Conservation (phyloP, 2,329 filamentous ascomycete genomes). For the Calycina herbarum region DNA sequence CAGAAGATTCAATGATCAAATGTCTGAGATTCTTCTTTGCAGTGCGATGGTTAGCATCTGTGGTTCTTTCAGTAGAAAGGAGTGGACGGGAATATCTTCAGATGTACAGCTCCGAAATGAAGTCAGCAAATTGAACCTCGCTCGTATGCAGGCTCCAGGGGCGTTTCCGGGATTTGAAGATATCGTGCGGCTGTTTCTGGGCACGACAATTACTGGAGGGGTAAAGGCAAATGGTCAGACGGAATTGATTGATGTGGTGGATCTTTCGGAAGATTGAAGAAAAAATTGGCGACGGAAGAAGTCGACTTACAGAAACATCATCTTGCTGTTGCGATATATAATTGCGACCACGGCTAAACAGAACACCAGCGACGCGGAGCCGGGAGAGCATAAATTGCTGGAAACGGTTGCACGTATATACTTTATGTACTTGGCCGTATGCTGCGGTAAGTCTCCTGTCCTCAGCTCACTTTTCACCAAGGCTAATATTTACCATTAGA, state of each 20-base stretch:
- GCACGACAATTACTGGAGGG: neutral
- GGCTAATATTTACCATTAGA: too few species aligned
- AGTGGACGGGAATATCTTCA: conserved; percentile 7
- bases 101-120: conserved; percentile 10
- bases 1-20: conserved; percentile 15
- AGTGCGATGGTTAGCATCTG: conserved; percentile 19
- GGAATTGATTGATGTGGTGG: conserved; percentile 6
- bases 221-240: neutral
- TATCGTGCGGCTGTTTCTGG: neutral
- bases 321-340: neutral
- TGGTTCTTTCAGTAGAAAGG: conserved; percentile 11
- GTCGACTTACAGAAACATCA: neutral
- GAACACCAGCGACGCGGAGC: neutral
- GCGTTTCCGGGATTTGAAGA: conserved; percentile 17
- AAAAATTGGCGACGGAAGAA: neutral
- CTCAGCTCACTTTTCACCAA: too few species aligned
- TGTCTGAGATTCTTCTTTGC: conserved; percentile 18
- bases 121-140: conserved; percentile 10
- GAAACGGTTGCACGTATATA: too few species aligned
- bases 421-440: too few species aligned
- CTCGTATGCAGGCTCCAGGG: conserved; percentile 11
- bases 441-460: too few species aligned
- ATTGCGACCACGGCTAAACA: neutral
- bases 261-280: conserved; percentile 4
- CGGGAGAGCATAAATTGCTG: neutral